These are phyloP conservation scores for Erodium trifolium DNA, from an alignment of 441 rosid species.

Conservation along the genomic window DNA sequence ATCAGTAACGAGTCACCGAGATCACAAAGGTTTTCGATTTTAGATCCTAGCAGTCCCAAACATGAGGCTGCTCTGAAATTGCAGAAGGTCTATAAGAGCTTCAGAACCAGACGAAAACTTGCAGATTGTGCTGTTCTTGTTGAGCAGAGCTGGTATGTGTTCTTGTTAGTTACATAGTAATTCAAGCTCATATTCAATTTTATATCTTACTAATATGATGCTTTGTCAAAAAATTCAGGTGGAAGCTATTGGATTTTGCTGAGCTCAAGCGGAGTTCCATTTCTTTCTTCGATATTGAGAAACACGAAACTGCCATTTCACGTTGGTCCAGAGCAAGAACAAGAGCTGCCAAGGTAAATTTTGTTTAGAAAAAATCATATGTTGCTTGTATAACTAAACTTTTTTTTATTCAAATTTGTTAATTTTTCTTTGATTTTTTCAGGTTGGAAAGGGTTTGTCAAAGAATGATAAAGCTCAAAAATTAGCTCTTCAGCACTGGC, in stretches of 20 bases:
- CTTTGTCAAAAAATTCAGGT: constrained; percentile 34
- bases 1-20: constrained; percentile 20
- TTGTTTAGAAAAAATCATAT: no score
- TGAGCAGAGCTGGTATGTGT: constrained; percentile 80
- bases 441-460: constrained; percentile 93
- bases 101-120: constrained; percentile 81
- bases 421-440: neutral
- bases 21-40: constrained; percentile 22
- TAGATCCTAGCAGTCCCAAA: constrained; percentile 22
- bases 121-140: constrained; percentile 90
- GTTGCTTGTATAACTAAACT: no score
- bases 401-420: no score
- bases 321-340: constrained; percentile 98
- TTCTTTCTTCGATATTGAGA: constrained; percentile 84
- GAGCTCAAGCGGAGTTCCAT: constrained; percentile 86
- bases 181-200: neutral
- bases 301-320: constrained; percentile 82
- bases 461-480: constrained; percentile 81
- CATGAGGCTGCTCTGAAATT: constrained; percentile 66
- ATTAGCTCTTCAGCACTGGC: constrained; percentile 94
- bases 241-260: constrained; percentile 91
- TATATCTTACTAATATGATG: neutral
- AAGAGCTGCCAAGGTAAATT: constrained; percentile 71
- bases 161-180: neutral
- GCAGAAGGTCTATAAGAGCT: constrained; percentile 87